Conservation (phyloP, 2,329 filamentous ascomycete species). For the Exutisphaerella laricina region DNA sequence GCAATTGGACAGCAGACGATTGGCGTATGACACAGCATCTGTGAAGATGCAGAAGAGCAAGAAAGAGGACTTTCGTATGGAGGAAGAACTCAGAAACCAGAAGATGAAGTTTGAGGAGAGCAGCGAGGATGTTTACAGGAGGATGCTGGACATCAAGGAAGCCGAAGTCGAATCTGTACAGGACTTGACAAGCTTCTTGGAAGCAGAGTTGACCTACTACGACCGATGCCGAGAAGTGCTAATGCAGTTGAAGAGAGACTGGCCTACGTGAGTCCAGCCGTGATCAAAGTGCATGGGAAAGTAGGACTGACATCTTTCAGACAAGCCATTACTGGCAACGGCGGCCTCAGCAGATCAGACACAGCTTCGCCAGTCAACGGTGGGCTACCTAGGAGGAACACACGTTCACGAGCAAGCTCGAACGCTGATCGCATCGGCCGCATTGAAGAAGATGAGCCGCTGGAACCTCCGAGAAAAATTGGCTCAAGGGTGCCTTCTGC, state of each 20-base stretch:
- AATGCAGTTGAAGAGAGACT: constrained; percentile 60
- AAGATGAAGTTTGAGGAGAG: constrained; percentile 97
- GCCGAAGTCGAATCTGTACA: constrained; percentile 75
- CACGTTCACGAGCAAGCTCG: constrained; percentile 56
- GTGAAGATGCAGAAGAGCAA: constrained; percentile 90
- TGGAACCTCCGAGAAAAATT: constrained; percentile 49
- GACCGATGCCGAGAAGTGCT: constrained; percentile 86
- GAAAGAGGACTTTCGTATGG: constrained; percentile 85
- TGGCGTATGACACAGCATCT: constrained; percentile 86
- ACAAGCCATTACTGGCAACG: constrained; percentile 6
- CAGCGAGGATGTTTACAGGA: constrained; percentile 80
- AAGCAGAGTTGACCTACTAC: constrained; percentile 85
- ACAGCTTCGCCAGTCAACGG: constrained; percentile 29
- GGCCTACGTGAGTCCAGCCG: constrained; percentile 54
- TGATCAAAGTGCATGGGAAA: neutral
- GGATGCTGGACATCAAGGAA: constrained; percentile 97
- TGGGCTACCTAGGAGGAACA: constrained; percentile 33
- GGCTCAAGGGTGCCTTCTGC: constrained; percentile 41
- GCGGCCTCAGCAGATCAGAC: constrained; percentile 22
- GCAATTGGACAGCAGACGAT: constrained; percentile 83
- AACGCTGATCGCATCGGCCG: constrained; percentile 54
- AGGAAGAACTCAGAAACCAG: constrained; percentile 84
- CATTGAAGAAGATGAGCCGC: constrained; percentile 51
- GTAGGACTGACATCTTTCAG: constrained; percentile 1
- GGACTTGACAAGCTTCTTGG: constrained; percentile 75